These are phyloP conservation scores for Brassica carinata DNA, from an alignment of 345 rosid genomes.

Conservation along the genomic window DNA sequence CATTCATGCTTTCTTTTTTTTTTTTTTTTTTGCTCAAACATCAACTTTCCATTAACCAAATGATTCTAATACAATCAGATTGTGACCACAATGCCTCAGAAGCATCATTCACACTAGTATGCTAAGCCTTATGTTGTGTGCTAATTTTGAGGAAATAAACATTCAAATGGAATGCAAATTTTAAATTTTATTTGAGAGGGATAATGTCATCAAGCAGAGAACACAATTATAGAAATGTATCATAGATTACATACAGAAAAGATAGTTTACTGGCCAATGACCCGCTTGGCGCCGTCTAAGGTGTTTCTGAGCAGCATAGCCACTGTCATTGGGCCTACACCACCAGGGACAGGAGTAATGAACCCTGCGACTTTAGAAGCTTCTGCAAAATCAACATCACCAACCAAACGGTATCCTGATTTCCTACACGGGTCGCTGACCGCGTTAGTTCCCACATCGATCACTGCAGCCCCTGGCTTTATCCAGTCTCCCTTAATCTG, in stretches of 20 bases:
- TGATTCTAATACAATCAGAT: no score
- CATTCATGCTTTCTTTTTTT: not conserved
- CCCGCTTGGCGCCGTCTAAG: constrained; percentile 77
- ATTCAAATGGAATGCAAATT: not conserved
- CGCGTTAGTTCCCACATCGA: constrained; percentile 92
- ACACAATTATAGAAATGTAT: constrained; percentile 13
- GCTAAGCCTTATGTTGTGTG: not conserved
- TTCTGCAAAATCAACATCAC: constrained; percentile 81
- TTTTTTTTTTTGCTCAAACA: no score
- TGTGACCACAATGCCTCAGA: no score
- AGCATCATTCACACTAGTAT: not conserved
- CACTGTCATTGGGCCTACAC: constrained; percentile 96
- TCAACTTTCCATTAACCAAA: no score
- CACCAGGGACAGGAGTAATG: constrained; percentile 94
- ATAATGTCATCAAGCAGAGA: constrained; percentile 1
- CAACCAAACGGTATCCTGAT: constrained; percentile 88
- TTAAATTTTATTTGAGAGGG: not conserved
- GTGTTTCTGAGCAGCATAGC: constrained; percentile 89
- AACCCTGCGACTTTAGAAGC: constrained; percentile 80
- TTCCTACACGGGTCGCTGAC: constrained; percentile 69
- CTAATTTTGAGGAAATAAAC: not conserved
- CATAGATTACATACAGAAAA: not conserved
- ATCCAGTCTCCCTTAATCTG: constrained; percentile 95
- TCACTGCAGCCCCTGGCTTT: constrained; percentile 91
- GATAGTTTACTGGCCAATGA: constrained; percentile 44